phyloP scores from a whole-genome alignment of 179 eudicot genomes.

The Spinacia oleracea region DNA sequence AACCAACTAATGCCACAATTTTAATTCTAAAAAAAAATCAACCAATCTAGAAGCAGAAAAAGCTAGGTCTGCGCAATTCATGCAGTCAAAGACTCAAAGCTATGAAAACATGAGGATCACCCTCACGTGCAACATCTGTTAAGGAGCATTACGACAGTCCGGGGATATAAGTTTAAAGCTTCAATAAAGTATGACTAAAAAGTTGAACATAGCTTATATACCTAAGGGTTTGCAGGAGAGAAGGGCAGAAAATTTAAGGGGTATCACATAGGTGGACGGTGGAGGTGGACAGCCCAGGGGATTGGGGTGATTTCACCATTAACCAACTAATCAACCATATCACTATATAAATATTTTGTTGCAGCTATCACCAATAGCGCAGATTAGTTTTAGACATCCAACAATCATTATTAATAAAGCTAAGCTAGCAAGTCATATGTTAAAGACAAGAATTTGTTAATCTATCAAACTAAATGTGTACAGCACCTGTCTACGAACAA shows the following conservation, averaged over 20 bases:
- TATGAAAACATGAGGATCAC: too few species aligned
- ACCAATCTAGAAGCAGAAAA: background rate
- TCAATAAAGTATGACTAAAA: background rate
- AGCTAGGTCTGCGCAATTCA: background rate
- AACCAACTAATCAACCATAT: too few species aligned
- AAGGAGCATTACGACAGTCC: background rate
- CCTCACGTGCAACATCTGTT: too few species aligned
- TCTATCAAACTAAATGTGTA: constrained; percentile 6
- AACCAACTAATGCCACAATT: background rate
- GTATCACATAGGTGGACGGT: background rate
- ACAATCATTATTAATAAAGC: background rate
- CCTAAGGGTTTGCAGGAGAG: background rate
- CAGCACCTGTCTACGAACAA: constrained; percentile 93
- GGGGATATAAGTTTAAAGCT: background rate
- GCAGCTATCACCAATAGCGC: background rate
- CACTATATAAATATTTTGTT: too few species aligned
- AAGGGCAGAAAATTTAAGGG: background rate
- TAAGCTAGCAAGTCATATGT: background rate
- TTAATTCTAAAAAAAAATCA: background rate
- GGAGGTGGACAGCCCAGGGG: background rate
- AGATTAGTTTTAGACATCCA: background rate
- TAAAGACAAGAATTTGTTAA: background rate
- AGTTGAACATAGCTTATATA: background rate
- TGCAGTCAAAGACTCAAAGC: background rate
- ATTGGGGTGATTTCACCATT: background rate